Conservation (phyloP, 1,284 basidiomycete genomes). For the Phellopilus nigrolimitatus region DNA sequence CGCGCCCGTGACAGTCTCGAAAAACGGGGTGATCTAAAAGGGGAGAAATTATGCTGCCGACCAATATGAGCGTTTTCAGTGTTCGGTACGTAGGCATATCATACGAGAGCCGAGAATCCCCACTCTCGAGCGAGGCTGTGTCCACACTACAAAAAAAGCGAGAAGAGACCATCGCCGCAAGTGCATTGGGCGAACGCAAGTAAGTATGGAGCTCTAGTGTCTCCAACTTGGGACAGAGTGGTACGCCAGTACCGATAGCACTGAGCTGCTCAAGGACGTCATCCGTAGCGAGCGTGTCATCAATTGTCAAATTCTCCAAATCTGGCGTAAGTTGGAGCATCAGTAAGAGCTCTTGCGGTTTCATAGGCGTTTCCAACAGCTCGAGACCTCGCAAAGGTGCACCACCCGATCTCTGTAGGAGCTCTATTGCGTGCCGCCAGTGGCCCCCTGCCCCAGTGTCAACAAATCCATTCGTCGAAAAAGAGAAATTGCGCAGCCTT, state of each 20-base stretch:
- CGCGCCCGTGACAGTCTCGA: background rate
- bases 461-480: background rate
- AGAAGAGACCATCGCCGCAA: conserved; percentile 3
- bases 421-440: conserved; percentile 1
- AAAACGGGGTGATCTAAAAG: background rate
- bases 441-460: background rate
- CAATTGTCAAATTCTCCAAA: conserved; percentile 1
- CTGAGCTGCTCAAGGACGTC: conserved; percentile 5
- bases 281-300: conserved; percentile 5
- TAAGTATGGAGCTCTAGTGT: background rate
- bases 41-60: background rate
- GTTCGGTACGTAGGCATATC: background rate
- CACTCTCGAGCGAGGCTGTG: too few species aligned
- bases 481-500: background rate
- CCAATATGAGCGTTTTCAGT: background rate
- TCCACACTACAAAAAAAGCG: background rate
- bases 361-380: conserved; percentile 10
- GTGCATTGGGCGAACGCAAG: background rate
- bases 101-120: background rate
- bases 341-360: background rate
- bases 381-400: conserved; percentile 6
- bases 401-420: conserved; percentile 1
- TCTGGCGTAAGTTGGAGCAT: background rate
- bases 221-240: conserved; percentile 4
- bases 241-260: background rate